Base-by-base conservation (phyloP, 257 asterid genomes). In the Salvia hispanica region DNA sequence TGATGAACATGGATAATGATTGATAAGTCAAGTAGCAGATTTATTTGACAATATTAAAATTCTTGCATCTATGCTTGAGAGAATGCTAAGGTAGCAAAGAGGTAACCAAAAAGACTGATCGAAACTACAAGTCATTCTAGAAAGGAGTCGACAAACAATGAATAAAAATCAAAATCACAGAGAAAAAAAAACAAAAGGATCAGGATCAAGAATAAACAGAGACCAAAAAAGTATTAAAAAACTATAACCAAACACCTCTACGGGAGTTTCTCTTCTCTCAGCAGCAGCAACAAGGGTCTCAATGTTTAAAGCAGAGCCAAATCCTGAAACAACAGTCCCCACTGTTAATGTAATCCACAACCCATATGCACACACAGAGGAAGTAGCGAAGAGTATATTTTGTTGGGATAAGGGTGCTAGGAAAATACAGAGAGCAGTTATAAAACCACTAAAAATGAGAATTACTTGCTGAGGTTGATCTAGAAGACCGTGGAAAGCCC, bases 241-340 rank as follows among this genome's bases (percentile, higher is more conserved):
- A 25, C 66, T 21, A 13, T 62, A 53, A 72, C 63, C 64, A 79
- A 70, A 61, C 79, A 94, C 99, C 98, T 94, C 98, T 66, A 91
- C 82, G 39, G 95, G 96, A 67, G 93, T 86, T 69, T 87, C 95
- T 74, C 95, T 88, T 79, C 96, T 91, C 83, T 94, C 99, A 42
- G 99, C 99, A 3, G 99, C 99, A 51, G 96, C 96, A 77, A 94
- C 90, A 72, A 94, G 95, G 61, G 99, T 94, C 78, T 89, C 96
- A 59, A 94, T 94, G 80, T 94, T 94, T 71, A 91, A 78, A 53
- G 99, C 98, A 78, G 98, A 91, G 54, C 99, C 98, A 77, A 94
- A 94, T 72, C 91, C 98, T 94, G 81, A 37, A 56, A 60, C 59
- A 67, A 12, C 69, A 64, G 67, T 48, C 55, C 62, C 62, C 62